Evolutionary conservation across 768 basidiomycete species (phyloP), one percentile per base, ranked within the genome.

Genomic region (Amanita pallidorosea): DNA sequence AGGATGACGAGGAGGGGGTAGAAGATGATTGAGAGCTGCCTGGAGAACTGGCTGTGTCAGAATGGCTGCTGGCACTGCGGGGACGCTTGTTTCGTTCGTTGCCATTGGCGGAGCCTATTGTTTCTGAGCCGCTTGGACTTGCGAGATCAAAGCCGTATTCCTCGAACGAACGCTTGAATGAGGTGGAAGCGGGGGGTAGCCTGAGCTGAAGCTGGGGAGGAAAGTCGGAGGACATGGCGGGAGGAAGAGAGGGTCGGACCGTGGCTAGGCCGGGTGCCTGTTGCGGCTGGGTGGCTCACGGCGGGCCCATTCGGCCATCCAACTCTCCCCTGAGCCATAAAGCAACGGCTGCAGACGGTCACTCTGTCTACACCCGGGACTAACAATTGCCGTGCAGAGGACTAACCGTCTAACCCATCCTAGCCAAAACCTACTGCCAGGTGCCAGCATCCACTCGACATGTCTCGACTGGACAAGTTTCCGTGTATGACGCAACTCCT

Each of bases 121-220:
- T 41, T 2, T 52, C 59, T 42, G 63, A 47, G 37, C 58, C 57
- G 43, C 57, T 60, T 7, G 76, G 74, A 52, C 73, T 73, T 17
- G 75, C 75, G 40, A 79, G 64, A 65, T 80, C 77, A 53, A 77
- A 75, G 27, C 75, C 76, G 54, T 75, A 78, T 57, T 79, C 71
- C 49, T 77, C 70, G 60, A 81, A 81, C 12, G 78, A 76, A 42
- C 79, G 71, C 57, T 81, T 81, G 67, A 81, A 80, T 15, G 76
- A 77, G 0, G 75, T 74, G 2, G 75, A 69, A 49, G 61, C 70
- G 1, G 71, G 57, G n/a, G 75, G 70, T 7, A 79, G 63, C n/a
- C 73, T 66, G 13, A 80, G 71, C 35, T 75, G 74, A 2, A 79
- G 67, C 53, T 79, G 77, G 5, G 77, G 77, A 25, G 77, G 72